A percentile compares a stretch with the other conserved stretches of the same genome.
These are phyloP conservation scores for Trichosporon asahii DNA, from an alignment of 1,284 basidiomycete genomes.

Conservation along the genomic window DNA sequence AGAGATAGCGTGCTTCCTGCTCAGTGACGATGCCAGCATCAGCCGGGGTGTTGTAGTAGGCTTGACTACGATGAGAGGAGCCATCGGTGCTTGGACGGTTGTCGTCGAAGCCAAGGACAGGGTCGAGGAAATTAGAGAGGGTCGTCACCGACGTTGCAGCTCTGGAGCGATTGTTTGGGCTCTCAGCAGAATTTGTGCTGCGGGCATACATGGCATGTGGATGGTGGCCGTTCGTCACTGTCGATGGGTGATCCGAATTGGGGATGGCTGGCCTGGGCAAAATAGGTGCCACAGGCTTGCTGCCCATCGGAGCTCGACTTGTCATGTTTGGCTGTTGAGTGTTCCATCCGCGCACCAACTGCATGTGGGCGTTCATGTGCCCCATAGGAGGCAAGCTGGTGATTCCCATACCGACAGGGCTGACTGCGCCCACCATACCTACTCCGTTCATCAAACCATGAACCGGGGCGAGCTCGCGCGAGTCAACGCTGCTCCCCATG, in stretches of 20 bases:
- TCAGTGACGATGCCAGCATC: slow-evolving; percentile 13
- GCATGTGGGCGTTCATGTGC: neutral
- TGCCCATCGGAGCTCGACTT: neutral
- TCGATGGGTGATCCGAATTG: neutral
- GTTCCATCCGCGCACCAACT: slow-evolving; percentile 4
- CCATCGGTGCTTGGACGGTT: neutral
- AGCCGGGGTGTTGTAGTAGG: slow-evolving; percentile 4
- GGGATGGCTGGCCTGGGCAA: neutral
- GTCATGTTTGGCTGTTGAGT: neutral
- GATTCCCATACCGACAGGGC: neutral
- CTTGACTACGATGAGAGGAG: neutral
- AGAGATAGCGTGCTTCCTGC: slow-evolving; percentile 14
- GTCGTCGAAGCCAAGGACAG: neutral
- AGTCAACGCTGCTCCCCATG: neutral
- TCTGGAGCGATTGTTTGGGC: neutral
- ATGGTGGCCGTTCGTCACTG: neutral
- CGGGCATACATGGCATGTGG: neutral
- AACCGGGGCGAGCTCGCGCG: neutral
- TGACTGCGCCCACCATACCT: neutral
- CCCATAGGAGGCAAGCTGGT: neutral
- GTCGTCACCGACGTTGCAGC: neutral
- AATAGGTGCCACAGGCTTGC: neutral
- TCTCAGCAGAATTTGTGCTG: neutral
- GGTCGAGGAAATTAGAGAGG: neutral
- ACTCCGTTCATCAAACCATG: neutral